Conservation (phyloP, 1,284 basidiomycete species). For the Ceratobasidium sp. region DNA sequence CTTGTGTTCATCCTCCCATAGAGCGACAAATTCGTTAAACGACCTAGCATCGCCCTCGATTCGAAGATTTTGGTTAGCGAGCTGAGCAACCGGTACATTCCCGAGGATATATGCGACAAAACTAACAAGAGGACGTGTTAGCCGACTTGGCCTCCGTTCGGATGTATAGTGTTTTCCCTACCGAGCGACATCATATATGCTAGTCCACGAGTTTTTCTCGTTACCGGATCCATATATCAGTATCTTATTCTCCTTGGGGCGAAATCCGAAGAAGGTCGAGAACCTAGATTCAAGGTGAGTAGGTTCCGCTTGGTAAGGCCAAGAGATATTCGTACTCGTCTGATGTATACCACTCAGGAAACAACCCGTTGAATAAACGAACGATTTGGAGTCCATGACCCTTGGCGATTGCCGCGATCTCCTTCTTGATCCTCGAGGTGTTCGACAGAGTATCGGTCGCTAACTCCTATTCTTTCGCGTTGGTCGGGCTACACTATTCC, state of each 20-base stretch:
- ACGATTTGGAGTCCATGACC: neutral
- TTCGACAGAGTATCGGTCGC: conserved; percentile 6
- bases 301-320: neutral
- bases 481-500: neutral
- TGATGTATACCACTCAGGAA: conserved; percentile 29
- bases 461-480: neutral
- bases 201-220: conserved; percentile 36
- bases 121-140: neutral
- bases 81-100: conserved; percentile 3
- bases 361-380: conserved; percentile 27
- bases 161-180: neutral
- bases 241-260: conserved; percentile 22
- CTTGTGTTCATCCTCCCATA: conserved; percentile 40
- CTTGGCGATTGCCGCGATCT: neutral
- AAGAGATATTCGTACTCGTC: neutral
- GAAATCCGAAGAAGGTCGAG: conserved; percentile 26
- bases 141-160: neutral
- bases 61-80: conserved; percentile 19
- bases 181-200: conserved; percentile 33
- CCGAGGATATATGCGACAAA: conserved; percentile 27
- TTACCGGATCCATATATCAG: conserved; percentile 19
- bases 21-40: conserved; percentile 40
- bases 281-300: neutral
- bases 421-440: conserved; percentile 23
- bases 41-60: conserved; percentile 40